Conservation (phyloP, 495 filamentous ascomycete species). For the Sordaria brevicollis region DNA sequence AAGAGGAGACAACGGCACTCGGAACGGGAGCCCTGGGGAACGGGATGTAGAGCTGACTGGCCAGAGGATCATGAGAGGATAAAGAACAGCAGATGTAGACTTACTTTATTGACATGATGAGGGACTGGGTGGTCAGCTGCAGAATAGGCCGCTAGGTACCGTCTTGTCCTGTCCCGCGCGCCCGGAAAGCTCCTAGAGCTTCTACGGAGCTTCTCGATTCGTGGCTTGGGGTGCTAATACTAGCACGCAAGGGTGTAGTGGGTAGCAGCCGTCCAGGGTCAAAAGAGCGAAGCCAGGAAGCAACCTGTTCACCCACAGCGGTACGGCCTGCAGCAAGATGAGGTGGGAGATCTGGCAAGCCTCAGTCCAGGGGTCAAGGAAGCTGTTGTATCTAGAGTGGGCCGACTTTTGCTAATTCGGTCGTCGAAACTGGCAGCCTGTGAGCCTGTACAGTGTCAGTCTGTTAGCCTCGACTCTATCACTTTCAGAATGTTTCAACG, state of each 20-base stretch:
- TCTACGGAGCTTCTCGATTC: slow-evolving; percentile 25
- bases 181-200: slow-evolving; percentile 7
- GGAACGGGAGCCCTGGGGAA: slow-evolving; percentile 8
- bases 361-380: not conserved
- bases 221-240: slow-evolving; percentile 13
- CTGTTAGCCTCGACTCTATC: not conserved
- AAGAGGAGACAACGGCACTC: not conserved
- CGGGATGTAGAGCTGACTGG: slow-evolving; percentile 9
- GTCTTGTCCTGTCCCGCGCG: slow-evolving; percentile 20
- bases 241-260: slow-evolving; percentile 19
- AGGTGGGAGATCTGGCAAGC: slow-evolving; percentile 18
- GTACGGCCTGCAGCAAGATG: slow-evolving; percentile 13
- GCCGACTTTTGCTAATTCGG: slow-evolving; percentile 2
- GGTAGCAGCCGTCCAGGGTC: slow-evolving; percentile 9
- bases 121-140: slow-evolving; percentile 33
- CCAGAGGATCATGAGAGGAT: slow-evolving; percentile 12
- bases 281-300: slow-evolving; percentile 1
- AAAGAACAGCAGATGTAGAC: slow-evolving; percentile 23
- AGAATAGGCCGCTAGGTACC: slow-evolving; percentile 18
- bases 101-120: slow-evolving; percentile 62
- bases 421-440: not conserved
- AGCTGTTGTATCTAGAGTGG: slow-evolving; percentile 9
- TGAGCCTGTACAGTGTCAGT: not conserved
- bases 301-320: slow-evolving; percentile 13
- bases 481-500: not conserved